A percentile compares a stretch with the other conserved stretches of the same genome.
Evolutionary conservation across 441 rosid genomes (phyloP).

Genomic region (Pelargonium exstipulatum): DNA sequence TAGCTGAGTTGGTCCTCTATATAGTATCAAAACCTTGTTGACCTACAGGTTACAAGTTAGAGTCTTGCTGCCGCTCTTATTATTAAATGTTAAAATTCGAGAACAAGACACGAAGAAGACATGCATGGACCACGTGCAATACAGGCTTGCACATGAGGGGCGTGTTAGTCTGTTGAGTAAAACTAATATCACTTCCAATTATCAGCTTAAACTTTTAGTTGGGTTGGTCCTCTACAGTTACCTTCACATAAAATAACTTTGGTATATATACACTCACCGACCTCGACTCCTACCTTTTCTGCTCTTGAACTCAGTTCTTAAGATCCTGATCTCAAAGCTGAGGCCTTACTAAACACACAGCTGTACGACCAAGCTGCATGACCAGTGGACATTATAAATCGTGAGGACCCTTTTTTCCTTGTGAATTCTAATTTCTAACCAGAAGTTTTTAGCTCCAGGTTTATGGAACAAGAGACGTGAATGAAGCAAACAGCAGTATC

Average conservation of each 20-base stretch:
- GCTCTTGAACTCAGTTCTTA: neutral
- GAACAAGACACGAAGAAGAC: no score
- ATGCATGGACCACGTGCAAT: no score
- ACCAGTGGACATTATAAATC: constrained; percentile 4
- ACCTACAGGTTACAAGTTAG: no score
- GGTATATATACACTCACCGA: neutral
- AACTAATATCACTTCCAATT: no score
- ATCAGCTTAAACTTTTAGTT: no score
- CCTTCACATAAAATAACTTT: neutral
- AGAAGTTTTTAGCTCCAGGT: constrained; percentile 32
- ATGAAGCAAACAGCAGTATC: constrained; percentile 33
- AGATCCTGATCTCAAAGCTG: neutral
- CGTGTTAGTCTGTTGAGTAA: no score
- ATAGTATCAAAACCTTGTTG: no score
- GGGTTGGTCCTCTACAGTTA: neutral
- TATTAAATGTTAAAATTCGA: no score
- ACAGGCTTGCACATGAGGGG: no score
- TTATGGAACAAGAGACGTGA: constrained; percentile 35
- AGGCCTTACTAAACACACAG: neutral
- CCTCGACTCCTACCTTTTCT: neutral
- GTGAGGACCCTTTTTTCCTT: neutral
- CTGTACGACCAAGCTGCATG: constrained; percentile 6
- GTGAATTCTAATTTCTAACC: constrained; percentile 19
- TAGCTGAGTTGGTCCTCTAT: no score
- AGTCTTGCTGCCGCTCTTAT: no score